These are phyloP conservation scores for Leccinum subrobustum DNA, from an alignment of 1,284 basidiomycete species.

Conservation along the genomic window DNA sequence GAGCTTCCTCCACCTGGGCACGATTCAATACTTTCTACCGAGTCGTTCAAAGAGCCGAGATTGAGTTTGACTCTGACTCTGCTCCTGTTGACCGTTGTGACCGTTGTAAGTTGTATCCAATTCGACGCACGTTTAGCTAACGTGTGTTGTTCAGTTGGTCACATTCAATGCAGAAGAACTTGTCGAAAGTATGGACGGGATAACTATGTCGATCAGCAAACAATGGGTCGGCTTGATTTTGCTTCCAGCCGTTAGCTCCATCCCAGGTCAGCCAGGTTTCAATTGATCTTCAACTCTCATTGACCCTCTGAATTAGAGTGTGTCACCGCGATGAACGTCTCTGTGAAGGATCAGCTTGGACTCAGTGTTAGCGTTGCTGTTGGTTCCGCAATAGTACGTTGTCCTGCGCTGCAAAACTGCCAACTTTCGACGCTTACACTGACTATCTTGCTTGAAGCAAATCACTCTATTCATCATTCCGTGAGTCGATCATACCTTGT, in stretches of 20 bases:
- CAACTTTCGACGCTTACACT: not conserved
- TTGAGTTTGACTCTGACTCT: constrained; percentile 63
- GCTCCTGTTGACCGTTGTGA: constrained; percentile 56
- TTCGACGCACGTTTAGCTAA: constrained; percentile 8
- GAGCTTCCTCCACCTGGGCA: constrained; percentile 25
- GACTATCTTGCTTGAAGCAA: constrained; percentile 51
- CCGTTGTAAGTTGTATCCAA: constrained; percentile 49
- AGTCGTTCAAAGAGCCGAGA: constrained; percentile 44
- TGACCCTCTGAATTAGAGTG: constrained; percentile 54
- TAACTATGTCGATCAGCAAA: constrained; percentile 54
- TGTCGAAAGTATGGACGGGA: constrained; percentile 76
- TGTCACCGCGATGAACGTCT: constrained; percentile 85
- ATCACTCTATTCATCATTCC: constrained; percentile 68
- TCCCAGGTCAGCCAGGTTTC: constrained; percentile 51
- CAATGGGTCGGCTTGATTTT: constrained; percentile 88
- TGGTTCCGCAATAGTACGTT: constrained; percentile 83
- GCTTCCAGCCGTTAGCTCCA: constrained; percentile 85
- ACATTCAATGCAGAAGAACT: constrained; percentile 86
- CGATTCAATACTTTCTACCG: constrained; percentile 17
- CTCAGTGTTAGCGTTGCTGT: constrained; percentile 81
- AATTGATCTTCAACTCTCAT: not conserved
- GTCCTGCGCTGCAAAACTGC: not conserved
- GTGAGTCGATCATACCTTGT: constrained; percentile 16
- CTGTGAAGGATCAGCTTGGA: constrained; percentile 78
- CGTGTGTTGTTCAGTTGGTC: constrained; percentile 48